These are phyloP conservation scores for Kodamaea kaohsiungensis DNA, from an alignment of 805 yeast species.

Conservation along the genomic window DNA sequence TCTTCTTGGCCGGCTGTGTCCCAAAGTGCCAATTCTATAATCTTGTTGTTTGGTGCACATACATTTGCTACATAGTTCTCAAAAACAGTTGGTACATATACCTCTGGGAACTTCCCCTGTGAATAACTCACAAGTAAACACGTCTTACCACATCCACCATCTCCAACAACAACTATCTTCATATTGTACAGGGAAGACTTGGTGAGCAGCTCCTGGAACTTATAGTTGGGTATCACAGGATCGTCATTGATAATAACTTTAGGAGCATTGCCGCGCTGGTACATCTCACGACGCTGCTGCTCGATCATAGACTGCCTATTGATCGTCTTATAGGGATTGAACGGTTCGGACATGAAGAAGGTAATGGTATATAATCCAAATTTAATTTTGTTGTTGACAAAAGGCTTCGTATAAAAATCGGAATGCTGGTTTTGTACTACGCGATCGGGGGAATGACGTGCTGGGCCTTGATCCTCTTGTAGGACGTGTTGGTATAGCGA, in stretches of 20 bases:
- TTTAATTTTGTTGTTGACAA: neutral
- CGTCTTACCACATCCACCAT: conserved; percentile 91
- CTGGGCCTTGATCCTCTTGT: neutral
- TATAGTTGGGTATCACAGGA: conserved; percentile 38
- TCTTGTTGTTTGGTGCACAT: conserved; percentile 75
- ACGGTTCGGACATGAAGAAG: conserved; percentile 5
- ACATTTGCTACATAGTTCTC: conserved; percentile 72
- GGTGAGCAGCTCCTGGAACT: conserved; percentile 25
- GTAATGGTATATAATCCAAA: neutral
- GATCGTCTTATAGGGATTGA: conserved; percentile 29
- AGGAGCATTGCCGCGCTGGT: conserved; percentile 22
- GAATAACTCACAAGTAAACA: conserved; percentile 69
- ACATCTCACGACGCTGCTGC: conserved; percentile 24
- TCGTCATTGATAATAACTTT: conserved; percentile 36
- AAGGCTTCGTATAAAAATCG: conserved; percentile 3
- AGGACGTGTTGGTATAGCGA: neutral
- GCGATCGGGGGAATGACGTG: conserved; percentile 6
- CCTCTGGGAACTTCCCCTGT: conserved; percentile 67
- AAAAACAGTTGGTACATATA: conserved; percentile 80
- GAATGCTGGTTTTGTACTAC: neutral
- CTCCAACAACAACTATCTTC: conserved; percentile 84
- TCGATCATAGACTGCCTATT: conserved; percentile 23
- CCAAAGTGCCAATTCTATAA: conserved; percentile 77
- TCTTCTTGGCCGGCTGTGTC: conserved; percentile 93
- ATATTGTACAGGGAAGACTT: conserved; percentile 25